phyloP scores from a whole-genome alignment of 108 stramenopile genomes.

The Fistulifera solaris region DNA sequence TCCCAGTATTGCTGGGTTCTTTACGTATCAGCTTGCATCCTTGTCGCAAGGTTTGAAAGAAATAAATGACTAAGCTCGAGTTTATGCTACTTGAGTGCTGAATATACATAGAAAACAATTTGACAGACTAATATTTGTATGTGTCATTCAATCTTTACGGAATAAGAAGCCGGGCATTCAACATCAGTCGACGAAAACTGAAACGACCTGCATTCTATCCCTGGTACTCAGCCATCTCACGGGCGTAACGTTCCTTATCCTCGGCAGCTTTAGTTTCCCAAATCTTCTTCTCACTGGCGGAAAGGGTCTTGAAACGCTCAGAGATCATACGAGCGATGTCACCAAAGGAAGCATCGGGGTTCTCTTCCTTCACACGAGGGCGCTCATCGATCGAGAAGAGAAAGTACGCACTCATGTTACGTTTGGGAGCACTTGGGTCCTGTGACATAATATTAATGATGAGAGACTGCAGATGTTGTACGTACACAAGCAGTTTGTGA shows the following conservation, averaged over 20 bases:
- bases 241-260: slow-evolving; percentile 62
- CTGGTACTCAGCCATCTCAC: slow-evolving; percentile 47
- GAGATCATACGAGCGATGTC: slow-evolving; percentile 68
- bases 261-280: slow-evolving; percentile 65
- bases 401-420: slow-evolving; percentile 71
- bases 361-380: slow-evolving; percentile 52
- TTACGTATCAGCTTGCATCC: slow-evolving; percentile 77
- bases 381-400: slow-evolving; percentile 61
- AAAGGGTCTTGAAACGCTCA: slow-evolving; percentile 59
- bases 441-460: too few relatives aligned
- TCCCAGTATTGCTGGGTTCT: slow-evolving; percentile 73
- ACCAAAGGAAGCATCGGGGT: slow-evolving; percentile 66
- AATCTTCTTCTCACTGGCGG: slow-evolving; percentile 40
- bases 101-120: too few relatives aligned
- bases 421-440: slow-evolving; percentile 12
- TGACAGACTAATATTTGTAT: too few relatives aligned
- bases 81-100: background rate
- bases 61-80: slow-evolving; percentile 28
- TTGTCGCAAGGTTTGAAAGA: slow-evolving; percentile 62
- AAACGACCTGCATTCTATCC: background rate
- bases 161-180: too few relatives aligned
- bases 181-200: too few relatives aligned
- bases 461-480: too few relatives aligned
- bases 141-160: too few relatives aligned
- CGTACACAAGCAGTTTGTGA: too few relatives aligned